These are phyloP conservation scores for Phlebiopsis gigantea DNA, from an alignment of 768 basidiomycete species.

Conservation along the genomic window DNA sequence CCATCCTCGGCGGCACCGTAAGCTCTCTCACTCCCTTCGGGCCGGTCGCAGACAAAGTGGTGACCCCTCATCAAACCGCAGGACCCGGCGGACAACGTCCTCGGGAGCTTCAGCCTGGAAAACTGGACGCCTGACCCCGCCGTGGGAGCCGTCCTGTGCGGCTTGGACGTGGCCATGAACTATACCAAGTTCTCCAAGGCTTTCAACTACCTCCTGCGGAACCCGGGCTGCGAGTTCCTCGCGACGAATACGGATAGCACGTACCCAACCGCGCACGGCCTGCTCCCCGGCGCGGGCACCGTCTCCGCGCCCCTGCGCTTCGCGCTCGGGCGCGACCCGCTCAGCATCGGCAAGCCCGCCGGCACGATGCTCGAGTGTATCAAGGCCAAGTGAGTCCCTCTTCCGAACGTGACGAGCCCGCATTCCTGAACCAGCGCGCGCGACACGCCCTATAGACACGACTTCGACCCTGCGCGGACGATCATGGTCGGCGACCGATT, in stretches of 20 bases:
- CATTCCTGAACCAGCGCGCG: neutral
- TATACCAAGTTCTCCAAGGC: slow-evolving; percentile 95
- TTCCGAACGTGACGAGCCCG: neutral
- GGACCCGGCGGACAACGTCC: slow-evolving; percentile 82
- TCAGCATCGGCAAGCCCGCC: slow-evolving; percentile 88
- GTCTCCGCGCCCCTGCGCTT: slow-evolving; percentile 78
- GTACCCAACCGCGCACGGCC: slow-evolving; percentile 67
- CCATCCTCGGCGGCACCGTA: slow-evolving; percentile 81
- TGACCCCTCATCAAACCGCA: slow-evolving; percentile 26
- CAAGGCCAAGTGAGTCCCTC: slow-evolving; percentile 53
- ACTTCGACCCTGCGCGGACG: slow-evolving; percentile 80
- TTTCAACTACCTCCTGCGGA: slow-evolving; percentile 81
- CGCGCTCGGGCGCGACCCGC: slow-evolving; percentile 64
- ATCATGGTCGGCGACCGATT: slow-evolving; percentile 97
- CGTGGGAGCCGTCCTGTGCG: slow-evolving; percentile 93
- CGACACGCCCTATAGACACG: slow-evolving; percentile 46
- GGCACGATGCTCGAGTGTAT: slow-evolving; percentile 92
- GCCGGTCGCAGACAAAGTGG: neutral
- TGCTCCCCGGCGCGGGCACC: slow-evolving; percentile 83
- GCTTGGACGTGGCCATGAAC: slow-evolving; percentile 80
- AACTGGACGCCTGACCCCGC: slow-evolving; percentile 70
- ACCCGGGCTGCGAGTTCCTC: slow-evolving; percentile 77
- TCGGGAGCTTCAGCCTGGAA: slow-evolving; percentile 61
- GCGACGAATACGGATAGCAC: slow-evolving; percentile 93
- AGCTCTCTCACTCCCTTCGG: slow-evolving; percentile 22